Evolutionary conservation across 306 rosid species (phyloP).

Genomic region (Gillenia trifoliata): DNA sequence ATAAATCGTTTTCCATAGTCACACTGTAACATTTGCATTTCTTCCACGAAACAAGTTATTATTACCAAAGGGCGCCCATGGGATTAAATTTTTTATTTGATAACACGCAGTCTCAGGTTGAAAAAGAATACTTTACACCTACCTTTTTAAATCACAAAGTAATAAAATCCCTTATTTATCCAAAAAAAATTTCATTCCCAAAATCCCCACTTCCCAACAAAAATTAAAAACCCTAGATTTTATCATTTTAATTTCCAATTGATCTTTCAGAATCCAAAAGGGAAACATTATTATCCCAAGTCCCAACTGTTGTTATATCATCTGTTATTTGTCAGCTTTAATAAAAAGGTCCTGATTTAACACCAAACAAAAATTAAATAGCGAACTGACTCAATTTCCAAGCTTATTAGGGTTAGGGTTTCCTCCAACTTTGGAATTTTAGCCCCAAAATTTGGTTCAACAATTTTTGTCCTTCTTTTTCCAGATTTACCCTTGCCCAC

Average conservation of each 20-base stretch:
- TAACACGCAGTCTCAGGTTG: no score
- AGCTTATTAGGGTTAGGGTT: conserved; percentile 26
- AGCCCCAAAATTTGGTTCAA: conserved; percentile 3
- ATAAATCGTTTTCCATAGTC: no score
- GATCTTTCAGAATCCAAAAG: not conserved
- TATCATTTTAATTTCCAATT: not conserved
- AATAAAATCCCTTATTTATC: not conserved
- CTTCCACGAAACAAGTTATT: not conserved
- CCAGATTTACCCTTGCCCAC: conserved; percentile 42
- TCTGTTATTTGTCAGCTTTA: conserved; percentile 5
- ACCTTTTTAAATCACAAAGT: not conserved
- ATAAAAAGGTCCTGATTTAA: conserved; percentile 4
- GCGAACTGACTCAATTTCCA: conserved; percentile 2
- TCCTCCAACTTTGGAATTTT: conserved; percentile 19
- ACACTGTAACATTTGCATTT: not conserved
- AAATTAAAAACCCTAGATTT: not conserved
- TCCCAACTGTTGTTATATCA: not conserved
- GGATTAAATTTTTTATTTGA: not conserved
- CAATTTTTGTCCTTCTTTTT: not conserved
- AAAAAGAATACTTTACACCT: no score
- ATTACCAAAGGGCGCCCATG: not conserved
- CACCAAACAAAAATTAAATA: not conserved
- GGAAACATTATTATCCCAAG: not conserved
- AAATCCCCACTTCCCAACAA: not conserved
- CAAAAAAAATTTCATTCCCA: not conserved